Percentiles rank a stretch among this genome's conserved stretches.
Conservation (phyloP, 2,329 filamentous ascomycete genomes). For the Moelleriella libera region DNA sequence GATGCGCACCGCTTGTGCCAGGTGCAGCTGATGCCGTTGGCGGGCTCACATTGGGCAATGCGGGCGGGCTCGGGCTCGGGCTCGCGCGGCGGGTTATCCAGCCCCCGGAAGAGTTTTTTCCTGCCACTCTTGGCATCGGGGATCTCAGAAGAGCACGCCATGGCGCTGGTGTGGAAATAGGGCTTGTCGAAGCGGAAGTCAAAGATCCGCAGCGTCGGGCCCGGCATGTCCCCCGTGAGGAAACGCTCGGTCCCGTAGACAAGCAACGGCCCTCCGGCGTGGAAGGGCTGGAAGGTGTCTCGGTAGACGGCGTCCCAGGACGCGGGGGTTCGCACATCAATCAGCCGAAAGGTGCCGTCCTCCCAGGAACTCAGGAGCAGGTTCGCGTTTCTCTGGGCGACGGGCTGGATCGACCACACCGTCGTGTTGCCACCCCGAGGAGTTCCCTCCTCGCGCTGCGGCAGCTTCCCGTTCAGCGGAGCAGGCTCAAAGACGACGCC, state of each 20-base stretch:
- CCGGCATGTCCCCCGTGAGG: constrained; percentile 29
- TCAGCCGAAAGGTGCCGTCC: constrained; percentile 35
- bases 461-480: constrained; percentile 13
- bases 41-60: constrained; percentile 18
- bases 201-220: constrained; percentile 32
- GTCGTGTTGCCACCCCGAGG: constrained; percentile 17
- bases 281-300: constrained; percentile 34
- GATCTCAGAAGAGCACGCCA: constrained; percentile 25
- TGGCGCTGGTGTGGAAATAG: constrained; percentile 33
- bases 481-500: constrained; percentile 24
- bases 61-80: too few species aligned
- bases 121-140: neutral
- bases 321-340: constrained; percentile 34
- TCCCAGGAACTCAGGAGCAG: constrained; percentile 38
- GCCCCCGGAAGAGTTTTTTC: too few species aligned
- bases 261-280: constrained; percentile 30
- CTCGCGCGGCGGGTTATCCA: too few species aligned
- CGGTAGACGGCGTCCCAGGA: constrained; percentile 33
- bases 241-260: constrained; percentile 37
- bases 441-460: neutral
- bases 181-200: constrained; percentile 36
- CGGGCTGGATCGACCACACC: constrained; percentile 31
- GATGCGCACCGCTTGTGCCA: constrained; percentile 31
- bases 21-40: constrained; percentile 20
- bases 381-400: constrained; percentile 21